A percentile compares a stretch with the other conserved stretches of the same genome.
These are phyloP conservation scores for Coprinopsis marcescibilis DNA, from an alignment of 768 basidiomycete species.

Conservation along the genomic window DNA sequence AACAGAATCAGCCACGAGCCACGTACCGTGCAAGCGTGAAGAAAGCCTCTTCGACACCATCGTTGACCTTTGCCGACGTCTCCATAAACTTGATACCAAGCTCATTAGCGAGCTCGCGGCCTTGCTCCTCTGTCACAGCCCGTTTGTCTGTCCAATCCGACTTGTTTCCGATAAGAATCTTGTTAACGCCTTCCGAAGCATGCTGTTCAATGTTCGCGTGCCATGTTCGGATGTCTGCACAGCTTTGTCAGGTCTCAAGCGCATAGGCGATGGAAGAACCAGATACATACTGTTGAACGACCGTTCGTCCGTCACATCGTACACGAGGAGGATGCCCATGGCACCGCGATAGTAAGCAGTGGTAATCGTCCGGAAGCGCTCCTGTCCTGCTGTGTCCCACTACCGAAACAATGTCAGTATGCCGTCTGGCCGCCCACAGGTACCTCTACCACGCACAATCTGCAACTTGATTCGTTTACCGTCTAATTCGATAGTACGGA, in stretches of 20 bases:
- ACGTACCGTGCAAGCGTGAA: constrained; percentile 90
- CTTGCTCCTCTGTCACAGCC: constrained; percentile 87
- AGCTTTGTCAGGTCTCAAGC: constrained; percentile 3
- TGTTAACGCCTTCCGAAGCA: constrained; percentile 98
- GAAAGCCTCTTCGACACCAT: constrained; percentile 98
- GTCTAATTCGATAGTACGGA: constrained; percentile 96
- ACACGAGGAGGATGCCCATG: constrained; percentile 98
- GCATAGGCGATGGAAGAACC: neutral
- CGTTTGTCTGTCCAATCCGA: constrained; percentile 98
- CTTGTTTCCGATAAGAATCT: constrained; percentile 98
- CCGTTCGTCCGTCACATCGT: constrained; percentile 92
- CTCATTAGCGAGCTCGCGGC: constrained; percentile 86
- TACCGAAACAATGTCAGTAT: constrained; percentile 24
- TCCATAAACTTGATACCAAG: constrained; percentile 97
- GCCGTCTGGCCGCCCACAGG: neutral
- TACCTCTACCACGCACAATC: constrained; percentile 57
- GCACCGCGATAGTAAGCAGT: constrained; percentile 99
- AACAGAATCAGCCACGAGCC: neutral
- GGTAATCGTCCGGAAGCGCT: constrained; percentile 97
- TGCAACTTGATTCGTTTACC: constrained; percentile 99
- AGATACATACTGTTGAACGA: constrained; percentile 85
- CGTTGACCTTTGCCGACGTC: constrained; percentile 95
- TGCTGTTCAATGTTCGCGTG: constrained; percentile 97
- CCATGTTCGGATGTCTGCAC: constrained; percentile 94
- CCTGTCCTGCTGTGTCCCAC: constrained; percentile 99